Evolutionary conservation across 2,329 filamentous ascomycete species (phyloP).

Genomic region (Fusarium buxicola): DNA sequence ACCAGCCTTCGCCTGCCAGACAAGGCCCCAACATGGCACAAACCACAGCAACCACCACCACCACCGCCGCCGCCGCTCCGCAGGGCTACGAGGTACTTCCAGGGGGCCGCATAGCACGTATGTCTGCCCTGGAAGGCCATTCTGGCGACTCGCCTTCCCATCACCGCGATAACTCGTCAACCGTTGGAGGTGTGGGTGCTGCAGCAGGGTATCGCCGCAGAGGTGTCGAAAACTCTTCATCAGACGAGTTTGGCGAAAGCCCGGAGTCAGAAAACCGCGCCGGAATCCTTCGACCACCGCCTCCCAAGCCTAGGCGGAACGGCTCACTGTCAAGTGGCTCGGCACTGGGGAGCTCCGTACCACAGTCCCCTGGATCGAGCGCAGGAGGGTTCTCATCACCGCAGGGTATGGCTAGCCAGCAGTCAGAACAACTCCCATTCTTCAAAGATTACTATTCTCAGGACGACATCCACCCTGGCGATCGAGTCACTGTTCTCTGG

Average conservation of each 20-base stretch:
- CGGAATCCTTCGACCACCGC: constrained; percentile 68
- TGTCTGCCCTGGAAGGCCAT: constrained; percentile 90
- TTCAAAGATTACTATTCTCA: constrained; percentile 99
- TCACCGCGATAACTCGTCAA: constrained; percentile 56
- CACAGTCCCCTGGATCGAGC: constrained; percentile 76
- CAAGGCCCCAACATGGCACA: constrained; percentile 59
- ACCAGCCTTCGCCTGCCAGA: constrained; percentile 84
- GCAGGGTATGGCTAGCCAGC: constrained; percentile 83
- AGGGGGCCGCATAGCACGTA: constrained; percentile 90
- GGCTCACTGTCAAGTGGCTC: constrained; percentile 93
- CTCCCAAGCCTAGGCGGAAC: constrained; percentile 73
- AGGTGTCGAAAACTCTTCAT: constrained; percentile 70
- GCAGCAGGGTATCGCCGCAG: constrained; percentile 63
- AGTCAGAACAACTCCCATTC: constrained; percentile 93
- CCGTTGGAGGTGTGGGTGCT: constrained; percentile 55
- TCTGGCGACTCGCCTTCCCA: constrained; percentile 70
- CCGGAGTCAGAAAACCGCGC: constrained; percentile 73
- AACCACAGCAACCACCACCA: constrained; percentile 16
- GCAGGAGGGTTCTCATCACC: constrained; percentile 84
- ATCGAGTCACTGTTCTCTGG: constrained; percentile 93
- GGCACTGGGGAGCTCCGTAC: constrained; percentile 75
- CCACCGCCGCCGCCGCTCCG: constrained; percentile 46
- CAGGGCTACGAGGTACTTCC: constrained; percentile 80
- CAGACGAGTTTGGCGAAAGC: constrained; percentile 77
- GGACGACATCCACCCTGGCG: constrained; percentile 92